Evolutionary conservation across 2,329 filamentous ascomycete genomes (phyloP), one percentile per base, ranked within the genome.

Genomic region (Bipolaris sorokiniana): DNA sequence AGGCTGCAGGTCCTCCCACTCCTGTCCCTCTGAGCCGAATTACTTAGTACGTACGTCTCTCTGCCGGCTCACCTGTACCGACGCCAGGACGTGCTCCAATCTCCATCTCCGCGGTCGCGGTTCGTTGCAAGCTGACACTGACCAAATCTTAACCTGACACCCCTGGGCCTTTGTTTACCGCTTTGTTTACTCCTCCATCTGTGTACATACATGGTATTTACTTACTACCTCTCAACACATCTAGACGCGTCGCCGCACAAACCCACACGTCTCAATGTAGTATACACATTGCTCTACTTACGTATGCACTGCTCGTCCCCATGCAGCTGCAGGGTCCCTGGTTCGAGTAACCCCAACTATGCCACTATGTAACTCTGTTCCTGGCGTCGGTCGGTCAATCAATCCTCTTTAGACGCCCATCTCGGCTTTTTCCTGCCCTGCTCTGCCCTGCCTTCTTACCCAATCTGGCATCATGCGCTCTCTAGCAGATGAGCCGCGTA

Each of bases 121-220:
- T 57, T 57, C 60, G 48, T 55, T 28, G 50, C 55, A 56, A 48
- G 58, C 55, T 34, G n/a, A 48, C 64, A 68, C 65, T 68, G 66
- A 66, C 64, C 66, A 65, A 57, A 61, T 63, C 62, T 64, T 64
- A 66, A 66, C 48, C 61, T 53, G 54, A 61, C 52, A 41, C 34
- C 40, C 23, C 5, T 28, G 20, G 20, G 23, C 13, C 28, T 34
- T 48, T 48, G 45, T 44, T 54, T 44, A 36, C 37, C 31, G 34
- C 28, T 18, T 16, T 48, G 52, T 55, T 46, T 51, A 55, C 52
- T 38, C 7, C 26, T 28, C 26, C 26, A 28, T 10, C 26, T 10
- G 10, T 28, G 7, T 28, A 10, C 7, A 7, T 28, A 10, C 26
- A 28, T 10, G 3, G 7, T 26, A 9, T 26, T 23, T 23, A 23